phyloP scores from a whole-genome alignment of 306 rosid species.

The Psophocarpus tetragonolobus region DNA sequence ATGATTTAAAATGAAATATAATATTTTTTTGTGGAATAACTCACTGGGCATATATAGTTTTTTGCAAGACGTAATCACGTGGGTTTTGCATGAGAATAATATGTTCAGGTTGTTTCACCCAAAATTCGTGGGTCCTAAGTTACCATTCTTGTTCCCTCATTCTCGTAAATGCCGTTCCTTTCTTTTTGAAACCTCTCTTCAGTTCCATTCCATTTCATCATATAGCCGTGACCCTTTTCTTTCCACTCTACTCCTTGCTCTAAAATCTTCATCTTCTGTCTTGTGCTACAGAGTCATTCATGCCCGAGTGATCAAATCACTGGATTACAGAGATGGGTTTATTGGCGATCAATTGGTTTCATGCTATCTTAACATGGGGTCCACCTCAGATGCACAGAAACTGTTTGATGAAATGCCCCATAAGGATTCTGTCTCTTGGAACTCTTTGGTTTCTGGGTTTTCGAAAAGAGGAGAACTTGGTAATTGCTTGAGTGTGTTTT shows the following conservation, averaged over 20 bases:
- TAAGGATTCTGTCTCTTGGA: slow-evolving; percentile 70
- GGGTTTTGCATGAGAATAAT: not conserved
- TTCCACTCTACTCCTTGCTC: slow-evolving; percentile 47
- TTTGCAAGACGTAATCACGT: not conserved
- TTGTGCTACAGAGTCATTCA: slow-evolving; percentile 57
- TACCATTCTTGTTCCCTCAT: slow-evolving; percentile 5
- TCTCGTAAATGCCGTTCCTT: not conserved
- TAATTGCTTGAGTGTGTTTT: slow-evolving; percentile 51
- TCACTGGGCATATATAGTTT: not conserved
- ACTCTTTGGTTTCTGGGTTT: slow-evolving; percentile 69
- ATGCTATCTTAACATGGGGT: slow-evolving; percentile 50
- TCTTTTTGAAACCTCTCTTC: slow-evolving; percentile 22
- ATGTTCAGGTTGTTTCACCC: slow-evolving; percentile 34
- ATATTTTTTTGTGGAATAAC: no score
- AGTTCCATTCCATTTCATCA: slow-evolving; percentile 28
- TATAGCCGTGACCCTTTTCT: slow-evolving; percentile 40
- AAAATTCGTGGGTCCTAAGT: slow-evolving; percentile 5
- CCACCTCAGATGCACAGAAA: slow-evolving; percentile 50
- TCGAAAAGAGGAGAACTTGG: slow-evolving; percentile 47
- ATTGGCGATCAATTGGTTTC: slow-evolving; percentile 77
- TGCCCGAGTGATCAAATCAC: slow-evolving; percentile 63
- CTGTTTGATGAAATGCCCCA: slow-evolving; percentile 69
- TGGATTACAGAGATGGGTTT: slow-evolving; percentile 62
- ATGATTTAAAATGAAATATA: no score
- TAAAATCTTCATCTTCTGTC: slow-evolving; percentile 52